Evolutionary conservation across 345 rosid species (phyloP), one percentile per base, ranked within the genome.

Genomic region (Euclidium syriacum): DNA sequence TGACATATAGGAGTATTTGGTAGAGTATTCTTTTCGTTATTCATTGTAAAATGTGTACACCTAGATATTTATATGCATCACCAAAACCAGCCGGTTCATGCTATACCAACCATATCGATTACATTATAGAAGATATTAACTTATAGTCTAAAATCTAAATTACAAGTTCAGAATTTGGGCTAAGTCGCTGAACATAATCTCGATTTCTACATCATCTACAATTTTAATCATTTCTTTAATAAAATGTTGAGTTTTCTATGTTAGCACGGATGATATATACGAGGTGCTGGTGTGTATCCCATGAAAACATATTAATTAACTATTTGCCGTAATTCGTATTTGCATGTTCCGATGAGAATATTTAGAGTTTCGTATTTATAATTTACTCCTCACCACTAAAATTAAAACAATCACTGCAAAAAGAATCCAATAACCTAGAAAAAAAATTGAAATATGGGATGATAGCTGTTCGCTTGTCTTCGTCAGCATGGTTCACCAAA

Each of bases 251-350:
- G 22, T 38, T 26, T 27, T 18, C 10, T 10, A 10, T 27, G 12
- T 22, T 34, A 34, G 64, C 40, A 56, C 10, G 36, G 38, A 36
- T 47, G 68, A 11, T 9, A 50, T 5, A 27, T 39, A 39, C 69
- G 69, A 64, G 69, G 60, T 41, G 43, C 2, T 52, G 42, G 18
- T 38, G 50, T 58, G 65, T 65, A 55, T 66, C 64, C 38, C 64
- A 55, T 18, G 46, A 65, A 46, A 27, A 29, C 33, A n/a, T 18
- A 8, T 27, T 8, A n/a, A n/a, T n/a, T 30, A 29, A 53, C 25
- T 62, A 62, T 29, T 20, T 55, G 29, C 55, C 40, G 34, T 67
- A 58, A 57, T 48, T 58, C 51, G 65, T 33, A 35, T 19, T 27
- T 57, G 71, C 47, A 47, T 40, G 3, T 67, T 49, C 16, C 65